These are phyloP conservation scores for Plectranthus barbatus DNA, from an alignment of 257 asterid species.

Conservation along the genomic window DNA sequence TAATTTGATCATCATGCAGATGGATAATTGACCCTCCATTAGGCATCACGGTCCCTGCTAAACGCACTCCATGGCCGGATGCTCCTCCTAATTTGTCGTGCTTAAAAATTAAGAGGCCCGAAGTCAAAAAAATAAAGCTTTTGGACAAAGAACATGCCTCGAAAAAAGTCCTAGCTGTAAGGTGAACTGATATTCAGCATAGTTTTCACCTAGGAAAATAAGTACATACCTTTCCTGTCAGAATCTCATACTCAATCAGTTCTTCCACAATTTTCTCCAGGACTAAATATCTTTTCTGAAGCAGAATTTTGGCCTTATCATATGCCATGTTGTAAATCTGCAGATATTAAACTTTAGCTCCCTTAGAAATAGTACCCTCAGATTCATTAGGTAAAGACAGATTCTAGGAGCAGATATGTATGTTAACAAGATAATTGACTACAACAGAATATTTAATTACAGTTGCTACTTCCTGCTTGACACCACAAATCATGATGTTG, in stretches of 20 bases:
- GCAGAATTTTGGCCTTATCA: slow-evolving; percentile 66
- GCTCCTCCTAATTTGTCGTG: too few species aligned
- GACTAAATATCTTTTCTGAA: slow-evolving; percentile 52
- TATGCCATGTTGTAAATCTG: slow-evolving; percentile 82
- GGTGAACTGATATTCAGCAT: not conserved
- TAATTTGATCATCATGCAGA: slow-evolving; percentile 29
- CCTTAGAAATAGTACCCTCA: slow-evolving; percentile 3
- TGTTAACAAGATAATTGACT: not conserved
- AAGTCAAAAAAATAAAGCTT: too few species aligned
- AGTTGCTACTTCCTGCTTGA: too few species aligned
- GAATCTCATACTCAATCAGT: slow-evolving; percentile 67
- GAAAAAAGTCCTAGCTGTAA: not conserved
- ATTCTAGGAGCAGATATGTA: slow-evolving; percentile 5
- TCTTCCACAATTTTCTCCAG: slow-evolving; percentile 88
- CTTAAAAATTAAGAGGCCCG: too few species aligned
- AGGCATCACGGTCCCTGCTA: slow-evolving; percentile 83
- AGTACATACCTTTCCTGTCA: slow-evolving; percentile 72
- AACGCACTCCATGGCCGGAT: slow-evolving; percentile 97
- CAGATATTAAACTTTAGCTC: slow-evolving; percentile 11
- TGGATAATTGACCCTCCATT: slow-evolving; percentile 90
- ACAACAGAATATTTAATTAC: too few species aligned
- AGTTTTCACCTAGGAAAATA: not conserved
- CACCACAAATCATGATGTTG: too few species aligned
- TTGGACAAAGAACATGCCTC: not conserved
- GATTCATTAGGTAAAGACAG: not conserved